Conservation (phyloP, 1,284 basidiomycete species). For the Pseudozyma sp. region DNA sequence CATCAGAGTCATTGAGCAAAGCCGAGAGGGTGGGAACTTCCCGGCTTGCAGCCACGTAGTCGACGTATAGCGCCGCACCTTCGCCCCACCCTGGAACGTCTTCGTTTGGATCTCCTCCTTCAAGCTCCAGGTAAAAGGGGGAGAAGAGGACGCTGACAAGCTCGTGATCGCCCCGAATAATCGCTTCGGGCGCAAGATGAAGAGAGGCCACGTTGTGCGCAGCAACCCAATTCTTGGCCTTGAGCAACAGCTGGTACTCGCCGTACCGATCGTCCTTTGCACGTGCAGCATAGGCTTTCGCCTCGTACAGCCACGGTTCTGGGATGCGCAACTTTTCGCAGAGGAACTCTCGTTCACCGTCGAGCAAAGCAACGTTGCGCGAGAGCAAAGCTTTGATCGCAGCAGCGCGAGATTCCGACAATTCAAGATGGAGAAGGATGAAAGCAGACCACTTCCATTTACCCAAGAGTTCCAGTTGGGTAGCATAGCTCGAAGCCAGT, state of each 20-base stretch:
- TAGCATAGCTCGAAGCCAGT: constrained; percentile 84
- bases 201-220: constrained; percentile 85
- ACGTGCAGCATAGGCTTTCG: constrained; percentile 77
- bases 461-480: constrained; percentile 84
- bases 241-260: constrained; percentile 82
- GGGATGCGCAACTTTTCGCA: constrained; percentile 84
- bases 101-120: constrained; percentile 70
- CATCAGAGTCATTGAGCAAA: constrained; percentile 70
- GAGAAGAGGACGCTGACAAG: constrained; percentile 81
- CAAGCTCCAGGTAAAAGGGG: constrained; percentile 77
- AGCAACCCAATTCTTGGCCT: constrained; percentile 77
- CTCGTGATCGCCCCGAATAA: constrained; percentile 81
- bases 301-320: constrained; percentile 85
- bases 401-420: constrained; percentile 76
- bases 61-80: constrained; percentile 62
- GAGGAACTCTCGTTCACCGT: constrained; percentile 79
- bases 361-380: constrained; percentile 78
- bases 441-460: constrained; percentile 88
- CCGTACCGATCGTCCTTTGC: constrained; percentile 77
- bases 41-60: constrained; percentile 71
- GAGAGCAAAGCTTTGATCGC: constrained; percentile 84
- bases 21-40: constrained; percentile 72
- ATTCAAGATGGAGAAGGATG: constrained; percentile 88
- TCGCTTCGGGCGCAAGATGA: constrained; percentile 89
- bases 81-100: constrained; percentile 64